Evolutionary conservation across 1,284 basidiomycete genomes (phyloP), one percentile per base, ranked within the genome.

Genomic region (Apiotrichum domesticum): DNA sequence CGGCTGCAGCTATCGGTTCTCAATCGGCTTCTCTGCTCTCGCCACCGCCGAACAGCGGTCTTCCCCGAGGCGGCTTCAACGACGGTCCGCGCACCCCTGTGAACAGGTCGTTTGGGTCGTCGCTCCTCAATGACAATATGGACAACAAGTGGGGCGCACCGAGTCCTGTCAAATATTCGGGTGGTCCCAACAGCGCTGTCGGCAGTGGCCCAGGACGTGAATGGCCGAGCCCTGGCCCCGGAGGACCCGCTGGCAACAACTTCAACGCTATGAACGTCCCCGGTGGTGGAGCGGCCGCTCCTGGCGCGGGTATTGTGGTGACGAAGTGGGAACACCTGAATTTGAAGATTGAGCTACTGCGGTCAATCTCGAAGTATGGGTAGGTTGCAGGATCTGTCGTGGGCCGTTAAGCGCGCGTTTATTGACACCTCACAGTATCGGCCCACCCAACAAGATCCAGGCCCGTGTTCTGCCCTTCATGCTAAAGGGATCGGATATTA

Each of bases 371-470:
- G 63, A 94, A 94, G 75, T 98, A 97, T 72, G 95, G 94, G 88
- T 94, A 70, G 74, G 85, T 77, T 39, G 37, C 37, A 39, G 13
- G 37, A 13, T 39, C 9, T 39, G 9, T 8, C 4, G 8, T 15
- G 6, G 40, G 7, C 13, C 2, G 6, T 37, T 39, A 52, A 44
- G 35, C 35, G 48, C 55, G 9, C 32, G 4, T 29, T 33, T 47
- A 6, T 47, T 6, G 11, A 8, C 50, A 62, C 4, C 57, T 39
- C 40, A 21, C 65, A 94, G 91, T 47, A 87, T 96, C 62, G 95
- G 95, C 0, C 95, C 95, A 4, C 95, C 95, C 5, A 98, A 97
- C 78, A 98, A 98, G 80, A 96, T 98, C 62, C 95, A 98, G 77
- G 92, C 95, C 71, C 85, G 94, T 54, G 93, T 95, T 43, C 80